These are phyloP conservation scores for Allomyces macrogynus DNA, from an alignment of 192 early-diverging fungal genomes.

Conservation along the genomic window DNA sequence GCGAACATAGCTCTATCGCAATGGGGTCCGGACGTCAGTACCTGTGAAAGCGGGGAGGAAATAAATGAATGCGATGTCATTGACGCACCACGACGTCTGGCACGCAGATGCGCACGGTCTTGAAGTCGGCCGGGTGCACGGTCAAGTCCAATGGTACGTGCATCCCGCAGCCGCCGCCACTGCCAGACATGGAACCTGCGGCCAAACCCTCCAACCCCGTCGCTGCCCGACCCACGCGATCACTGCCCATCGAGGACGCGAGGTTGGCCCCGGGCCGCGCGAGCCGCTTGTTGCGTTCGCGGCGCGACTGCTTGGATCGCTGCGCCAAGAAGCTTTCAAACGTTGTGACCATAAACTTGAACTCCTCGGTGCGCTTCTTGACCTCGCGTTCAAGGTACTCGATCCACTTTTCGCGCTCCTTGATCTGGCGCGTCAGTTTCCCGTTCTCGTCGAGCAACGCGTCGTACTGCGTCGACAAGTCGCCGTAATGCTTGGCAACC, in stretches of 20 bases:
- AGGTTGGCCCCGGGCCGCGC: background rate
- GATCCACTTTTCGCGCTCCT: constrained; percentile 28
- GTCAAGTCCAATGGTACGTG: no score
- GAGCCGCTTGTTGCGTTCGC: constrained; percentile 20
- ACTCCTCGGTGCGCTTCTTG: constrained; percentile 25
- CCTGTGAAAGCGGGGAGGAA: background rate
- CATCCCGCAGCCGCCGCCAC: no score
- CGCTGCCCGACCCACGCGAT: no score
- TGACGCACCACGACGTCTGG: background rate
- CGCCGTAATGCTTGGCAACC: constrained; percentile 25
- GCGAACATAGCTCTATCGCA: background rate
- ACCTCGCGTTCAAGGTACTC: constrained; percentile 34
- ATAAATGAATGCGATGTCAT: background rate
- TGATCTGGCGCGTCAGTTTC: constrained; percentile 17
- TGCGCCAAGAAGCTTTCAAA: constrained; percentile 34
- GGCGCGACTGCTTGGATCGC: constrained; percentile 18
- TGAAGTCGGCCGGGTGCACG: background rate
- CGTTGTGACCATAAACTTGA: constrained; percentile 25
- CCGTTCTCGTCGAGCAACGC: constrained; percentile 17
- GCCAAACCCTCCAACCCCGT: no score
- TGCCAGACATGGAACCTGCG: no score
- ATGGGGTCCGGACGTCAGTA: no score
- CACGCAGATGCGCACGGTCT: background rate
- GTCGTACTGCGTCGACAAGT: constrained; percentile 24
- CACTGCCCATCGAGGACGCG: no score